Evolutionary conservation across 1,139 yeast species (phyloP), one percentile per base, ranked within the genome.

Genomic region (Suhomyces yuchorum): DNA sequence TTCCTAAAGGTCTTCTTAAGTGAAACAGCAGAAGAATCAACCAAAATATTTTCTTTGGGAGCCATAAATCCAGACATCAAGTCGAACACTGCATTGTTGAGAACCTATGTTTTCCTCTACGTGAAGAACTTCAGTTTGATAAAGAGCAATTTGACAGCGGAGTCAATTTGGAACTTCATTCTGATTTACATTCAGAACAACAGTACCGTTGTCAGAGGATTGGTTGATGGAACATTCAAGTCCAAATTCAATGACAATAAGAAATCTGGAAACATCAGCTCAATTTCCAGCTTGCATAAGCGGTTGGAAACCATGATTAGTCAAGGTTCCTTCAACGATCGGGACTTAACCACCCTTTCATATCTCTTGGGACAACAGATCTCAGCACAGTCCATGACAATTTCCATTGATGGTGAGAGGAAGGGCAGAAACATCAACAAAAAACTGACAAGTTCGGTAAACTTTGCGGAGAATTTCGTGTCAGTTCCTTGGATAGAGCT

Each of bases 51-150:
- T 43, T 82, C 90, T 1, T 65, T 87, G 42, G 95, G 93, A 2
- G 78, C 83, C 24, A 81, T 82, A 41, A 87, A 87, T 57, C 84
- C 85, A 4, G 89, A 84, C 47, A 87, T 87, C 37, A 67, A 72
- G 28, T 67, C 68, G 42, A 84, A 84, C 57, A 76, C 83, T 34
- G 68, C 70, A 11, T 50, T 62, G 2, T 63, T 87, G 38, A 72
- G 83, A 56, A 62, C 70, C 0, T 72, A 77, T 58, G 79, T 85
- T 2, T 80, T 85, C 49, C 75, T 73, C 37, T 67, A 81, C 49
- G 66, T 85, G 24, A 78, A 78, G 52, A 63, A 63, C 34, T 74
- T 77, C 54, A 85, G 89, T 42, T 62, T 84, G 30, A 68, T 81
- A 26, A 77, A 78, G 51, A 67, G 84, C 48, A 82, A 78, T 47